Evolutionary conservation across 768 basidiomycete genomes (phyloP), one percentile per base, ranked within the genome.

Genomic region (Mycena galericulata): DNA sequence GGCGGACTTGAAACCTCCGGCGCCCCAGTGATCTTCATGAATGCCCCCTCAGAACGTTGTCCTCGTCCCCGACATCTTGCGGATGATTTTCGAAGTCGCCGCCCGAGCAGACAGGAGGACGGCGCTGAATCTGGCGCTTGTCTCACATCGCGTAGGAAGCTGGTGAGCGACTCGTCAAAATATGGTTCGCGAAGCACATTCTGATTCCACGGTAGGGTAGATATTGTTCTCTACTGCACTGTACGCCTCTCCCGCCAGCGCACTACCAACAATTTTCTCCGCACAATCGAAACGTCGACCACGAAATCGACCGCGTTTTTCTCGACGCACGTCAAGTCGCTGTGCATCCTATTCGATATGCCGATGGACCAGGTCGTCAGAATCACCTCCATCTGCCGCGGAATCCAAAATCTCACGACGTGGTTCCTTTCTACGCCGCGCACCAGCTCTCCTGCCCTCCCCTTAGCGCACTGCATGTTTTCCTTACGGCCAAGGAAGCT

Each of bases 61-160:
- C 59, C 79, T 79, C 63, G 80, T 82, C n/a, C 74, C 79, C 65
- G 83, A 83, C 65, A 69, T 82, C 51, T 66, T 83, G 22, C 79
- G 81, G 27, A 70, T 81, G 22, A 71, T 84, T 17, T 73, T 83
- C 36, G 81, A 83, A 56, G 72, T 74, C 22, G 80, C 80, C 32
- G 76, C 79, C 17, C 63, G 62, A 24, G 41, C 72, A 17, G 78
- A 83, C 62, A 74, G 61, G 43, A 74, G 74, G 45, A 79, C 77
- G 6, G 81, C 81, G 0, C 56, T 79, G 24, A 76, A 73, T 26
- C 75, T 83, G 15, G 74, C 76, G 22, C 61, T 77, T 20, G 71
- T 82, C 4, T 83, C 79, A 17, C 76, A 67, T 29, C 68, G 71
- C 4, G 76, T 76, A 17, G 75, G 78, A 58, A 73, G 62, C 47